phyloP scores from a whole-genome alignment of 495 filamentous ascomycete species.

The Hypoxylon rickii region DNA sequence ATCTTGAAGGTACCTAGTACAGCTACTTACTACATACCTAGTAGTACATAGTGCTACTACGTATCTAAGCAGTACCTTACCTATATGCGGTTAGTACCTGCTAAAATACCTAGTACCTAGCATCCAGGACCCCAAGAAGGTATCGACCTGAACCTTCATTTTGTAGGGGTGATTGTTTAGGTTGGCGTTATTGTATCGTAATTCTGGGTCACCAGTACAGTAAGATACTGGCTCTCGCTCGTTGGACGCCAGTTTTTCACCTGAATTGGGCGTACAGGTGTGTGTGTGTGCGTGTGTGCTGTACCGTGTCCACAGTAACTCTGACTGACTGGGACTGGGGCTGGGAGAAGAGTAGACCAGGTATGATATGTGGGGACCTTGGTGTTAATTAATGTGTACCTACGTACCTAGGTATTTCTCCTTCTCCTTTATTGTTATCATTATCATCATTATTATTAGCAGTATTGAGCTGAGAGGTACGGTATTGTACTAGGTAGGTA shows the following conservation, averaged over 20 bases:
- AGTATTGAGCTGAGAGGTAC: too few relatives aligned
- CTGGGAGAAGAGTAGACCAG: not conserved
- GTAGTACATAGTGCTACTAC: too few relatives aligned
- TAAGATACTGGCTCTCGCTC: conserved; percentile 29
- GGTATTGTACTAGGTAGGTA: too few relatives aligned
- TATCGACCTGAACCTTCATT: conserved; percentile 15
- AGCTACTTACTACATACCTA: too few relatives aligned
- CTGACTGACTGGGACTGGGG: not conserved
- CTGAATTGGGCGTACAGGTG: conserved; percentile 24
- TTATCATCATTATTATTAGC: too few relatives aligned
- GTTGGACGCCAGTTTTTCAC: conserved; percentile 28
- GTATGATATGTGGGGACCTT: not conserved
- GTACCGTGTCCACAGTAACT: conserved; percentile 21
- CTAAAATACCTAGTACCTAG: too few relatives aligned
- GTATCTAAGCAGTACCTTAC: too few relatives aligned
- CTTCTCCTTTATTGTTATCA: too few relatives aligned
- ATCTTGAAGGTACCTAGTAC: too few relatives aligned
- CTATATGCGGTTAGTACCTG: too few relatives aligned
- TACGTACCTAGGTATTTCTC: not conserved
- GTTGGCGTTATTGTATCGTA: conserved; percentile 35
- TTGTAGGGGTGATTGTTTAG: conserved; percentile 28
- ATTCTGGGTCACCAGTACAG: conserved; percentile 35
- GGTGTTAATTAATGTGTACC: not conserved
- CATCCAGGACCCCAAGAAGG: too few relatives aligned
- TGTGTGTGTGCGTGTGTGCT: conserved; percentile 23